A percentile compares a stretch with the other conserved stretches of the same genome.
Evolutionary conservation across 2,329 filamentous ascomycete species (phyloP).

Genomic region (Monosporascus cannonballus): DNA sequence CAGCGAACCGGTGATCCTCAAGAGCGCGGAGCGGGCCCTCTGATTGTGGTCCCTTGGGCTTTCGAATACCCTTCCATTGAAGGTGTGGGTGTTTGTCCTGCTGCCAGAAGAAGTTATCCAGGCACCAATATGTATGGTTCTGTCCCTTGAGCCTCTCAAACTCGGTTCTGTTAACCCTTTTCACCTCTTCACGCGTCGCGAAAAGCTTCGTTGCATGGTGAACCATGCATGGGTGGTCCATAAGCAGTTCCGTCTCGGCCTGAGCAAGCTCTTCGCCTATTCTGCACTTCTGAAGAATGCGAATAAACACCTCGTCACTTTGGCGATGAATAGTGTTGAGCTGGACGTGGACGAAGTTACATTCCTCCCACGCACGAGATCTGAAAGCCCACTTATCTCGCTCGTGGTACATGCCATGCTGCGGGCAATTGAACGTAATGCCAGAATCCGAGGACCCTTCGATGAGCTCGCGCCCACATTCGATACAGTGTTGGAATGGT

Average conservation of each 20-base stretch:
- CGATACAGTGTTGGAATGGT: slow-evolving; percentile 46
- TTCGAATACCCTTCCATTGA: slow-evolving; percentile 14
- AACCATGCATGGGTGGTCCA: slow-evolving; percentile 37
- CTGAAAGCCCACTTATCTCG: slow-evolving; percentile 56
- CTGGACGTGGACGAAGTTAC: slow-evolving; percentile 46
- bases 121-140: slow-evolving; percentile 24
- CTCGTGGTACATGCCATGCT: slow-evolving; percentile 34
- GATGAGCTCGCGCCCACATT: slow-evolving; percentile 32
- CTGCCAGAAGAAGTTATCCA: slow-evolving; percentile 37
- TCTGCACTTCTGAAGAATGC: slow-evolving; percentile 49
- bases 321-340: slow-evolving; percentile 53
- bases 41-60: slow-evolving; percentile 6
- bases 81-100: slow-evolving; percentile 18
- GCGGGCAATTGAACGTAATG: slow-evolving; percentile 24
- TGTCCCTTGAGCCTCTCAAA: slow-evolving; percentile 26
- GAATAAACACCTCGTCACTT: slow-evolving; percentile 45
- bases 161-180: slow-evolving; percentile 26
- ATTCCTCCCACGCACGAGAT: slow-evolving; percentile 47
- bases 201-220: slow-evolving; percentile 39
- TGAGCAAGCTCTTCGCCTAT: slow-evolving; percentile 34
- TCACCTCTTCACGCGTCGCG: slow-evolving; percentile 33
- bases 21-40: slow-evolving; percentile 28
- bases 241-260: slow-evolving; percentile 34
- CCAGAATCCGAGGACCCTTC: slow-evolving; percentile 7
- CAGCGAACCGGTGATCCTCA: slow-evolving; percentile 40